These are phyloP conservation scores for Pseudogymnoascus sp. DNA, from an alignment of 2,329 filamentous ascomycete genomes.

Conservation along the genomic window DNA sequence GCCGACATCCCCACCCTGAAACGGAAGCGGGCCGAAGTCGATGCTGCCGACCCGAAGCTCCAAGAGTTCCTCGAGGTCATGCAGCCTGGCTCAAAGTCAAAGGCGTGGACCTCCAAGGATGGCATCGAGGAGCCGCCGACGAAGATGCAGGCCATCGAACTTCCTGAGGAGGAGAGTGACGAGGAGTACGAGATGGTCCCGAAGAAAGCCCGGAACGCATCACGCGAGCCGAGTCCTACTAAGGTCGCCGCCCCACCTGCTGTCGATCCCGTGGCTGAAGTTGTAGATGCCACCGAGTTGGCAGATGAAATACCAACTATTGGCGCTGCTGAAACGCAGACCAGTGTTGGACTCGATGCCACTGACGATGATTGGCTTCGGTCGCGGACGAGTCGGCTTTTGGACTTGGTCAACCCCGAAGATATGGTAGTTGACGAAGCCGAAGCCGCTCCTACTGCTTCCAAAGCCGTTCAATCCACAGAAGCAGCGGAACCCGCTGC, in stretches of 20 bases:
- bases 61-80: conserved; percentile 82
- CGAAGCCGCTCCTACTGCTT: conserved; percentile 31
- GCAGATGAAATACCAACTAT: conserved; percentile 11
- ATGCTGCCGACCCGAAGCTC: conserved; percentile 68
- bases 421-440: conserved; percentile 43
- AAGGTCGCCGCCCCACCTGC: conserved; percentile 2
- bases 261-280: conserved; percentile 7
- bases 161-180: conserved; percentile 56
- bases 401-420: conserved; percentile 64
- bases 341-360: conserved; percentile 27
- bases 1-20: conserved; percentile 47
- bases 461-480: conserved; percentile 16
- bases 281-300: conserved; percentile 7
- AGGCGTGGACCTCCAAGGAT: conserved; percentile 52
- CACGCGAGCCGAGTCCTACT: conserved; percentile 7
- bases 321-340: conserved; percentile 23
- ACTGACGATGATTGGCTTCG: conserved; percentile 78
- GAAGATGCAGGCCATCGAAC: conserved; percentile 36
- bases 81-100: conserved; percentile 58
- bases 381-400: conserved; percentile 75
- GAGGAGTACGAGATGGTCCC: conserved; percentile 67
- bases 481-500: conserved; percentile 12
- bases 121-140: conserved; percentile 33
- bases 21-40: conserved; percentile 55
- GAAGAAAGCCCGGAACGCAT: conserved; percentile 38